These are phyloP conservation scores for Diaporthe vexans DNA, from an alignment of 2,329 filamentous ascomycete genomes.

Conservation along the genomic window DNA sequence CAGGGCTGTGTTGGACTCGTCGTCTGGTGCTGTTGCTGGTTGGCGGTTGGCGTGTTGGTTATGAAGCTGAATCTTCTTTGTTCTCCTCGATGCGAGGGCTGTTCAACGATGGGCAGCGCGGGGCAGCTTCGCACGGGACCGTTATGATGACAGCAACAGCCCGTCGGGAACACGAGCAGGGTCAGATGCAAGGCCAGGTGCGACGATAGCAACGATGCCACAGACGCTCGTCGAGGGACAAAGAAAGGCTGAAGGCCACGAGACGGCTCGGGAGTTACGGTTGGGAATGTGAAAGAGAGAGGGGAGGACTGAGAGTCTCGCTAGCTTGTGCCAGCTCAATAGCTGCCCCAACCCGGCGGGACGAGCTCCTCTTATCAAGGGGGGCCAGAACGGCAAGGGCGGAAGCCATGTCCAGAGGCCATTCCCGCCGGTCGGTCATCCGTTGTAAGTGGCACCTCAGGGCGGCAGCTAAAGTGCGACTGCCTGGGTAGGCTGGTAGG, in stretches of 20 bases:
- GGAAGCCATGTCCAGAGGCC: constrained; percentile 34
- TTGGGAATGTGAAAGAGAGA: constrained; percentile 10
- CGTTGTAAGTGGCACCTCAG: constrained; percentile 22
- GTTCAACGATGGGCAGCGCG: neutral
- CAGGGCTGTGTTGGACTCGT: neutral
- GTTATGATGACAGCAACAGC: neutral
- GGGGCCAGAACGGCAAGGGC: constrained; percentile 26
- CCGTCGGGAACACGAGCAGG: neutral
- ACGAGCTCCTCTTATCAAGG: constrained; percentile 18
- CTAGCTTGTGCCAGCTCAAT: constrained; percentile 30
- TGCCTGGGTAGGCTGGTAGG: constrained; percentile 37
- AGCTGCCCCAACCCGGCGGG: neutral
- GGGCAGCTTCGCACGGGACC: constrained; percentile 9
- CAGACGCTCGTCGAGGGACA: constrained; percentile 23
- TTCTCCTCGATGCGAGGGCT: neutral
- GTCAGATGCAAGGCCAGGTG: constrained; percentile 26
- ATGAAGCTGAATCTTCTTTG: constrained; percentile 7
- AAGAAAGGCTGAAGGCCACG: constrained; percentile 11
- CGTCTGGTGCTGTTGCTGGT: neutral
- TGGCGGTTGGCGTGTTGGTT: neutral
- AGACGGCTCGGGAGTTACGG: neutral
- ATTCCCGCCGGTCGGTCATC: constrained; percentile 2
- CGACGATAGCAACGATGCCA: constrained; percentile 18
- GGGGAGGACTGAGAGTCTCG: constrained; percentile 16
- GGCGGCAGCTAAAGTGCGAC: constrained; percentile 26